A percentile compares a stretch with the other conserved stretches of the same genome.
Evolutionary conservation across 257 asterid species (phyloP).

Genomic region (Przewalskia tangutica): DNA sequence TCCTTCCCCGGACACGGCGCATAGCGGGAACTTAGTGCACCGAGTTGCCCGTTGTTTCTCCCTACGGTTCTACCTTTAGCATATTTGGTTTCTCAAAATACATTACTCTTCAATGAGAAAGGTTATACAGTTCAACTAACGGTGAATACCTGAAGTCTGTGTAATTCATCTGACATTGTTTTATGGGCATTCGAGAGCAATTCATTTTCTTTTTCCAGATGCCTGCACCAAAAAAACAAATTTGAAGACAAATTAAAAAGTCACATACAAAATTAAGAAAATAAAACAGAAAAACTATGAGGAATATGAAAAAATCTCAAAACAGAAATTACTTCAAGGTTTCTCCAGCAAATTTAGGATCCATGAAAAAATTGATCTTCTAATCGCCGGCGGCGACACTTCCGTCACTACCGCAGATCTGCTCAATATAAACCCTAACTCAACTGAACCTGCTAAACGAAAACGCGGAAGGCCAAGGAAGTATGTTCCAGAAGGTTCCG

Average conservation of each 20-base stretch:
- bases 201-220: conserved; percentile 76
- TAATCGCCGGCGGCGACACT: not conserved
- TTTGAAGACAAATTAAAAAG: not conserved
- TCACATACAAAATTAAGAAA: not conserved
- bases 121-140: not conserved
- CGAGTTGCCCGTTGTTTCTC: too few relatives aligned
- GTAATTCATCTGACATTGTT: conserved; percentile 73
- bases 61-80: too few relatives aligned
- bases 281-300: not conserved
- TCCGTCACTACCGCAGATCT: not conserved
- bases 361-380: not conserved
- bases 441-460: not conserved
- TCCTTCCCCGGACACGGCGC: too few relatives aligned
- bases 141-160: conserved; percentile 49
- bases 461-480: conserved; percentile 10
- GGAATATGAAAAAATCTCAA: not conserved
- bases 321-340: conserved; percentile 1
- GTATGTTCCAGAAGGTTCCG: conserved; percentile 4
- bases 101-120: not conserved
- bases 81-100: too few relatives aligned
- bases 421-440: not conserved
- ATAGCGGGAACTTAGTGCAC: too few relatives aligned
- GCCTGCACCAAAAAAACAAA: conserved; percentile 34
- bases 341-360: not conserved
- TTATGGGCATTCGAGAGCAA: conserved; percentile 52